phyloP scores from a whole-genome alignment of 441 rosid genomes.

The Omphalea diandra region DNA sequence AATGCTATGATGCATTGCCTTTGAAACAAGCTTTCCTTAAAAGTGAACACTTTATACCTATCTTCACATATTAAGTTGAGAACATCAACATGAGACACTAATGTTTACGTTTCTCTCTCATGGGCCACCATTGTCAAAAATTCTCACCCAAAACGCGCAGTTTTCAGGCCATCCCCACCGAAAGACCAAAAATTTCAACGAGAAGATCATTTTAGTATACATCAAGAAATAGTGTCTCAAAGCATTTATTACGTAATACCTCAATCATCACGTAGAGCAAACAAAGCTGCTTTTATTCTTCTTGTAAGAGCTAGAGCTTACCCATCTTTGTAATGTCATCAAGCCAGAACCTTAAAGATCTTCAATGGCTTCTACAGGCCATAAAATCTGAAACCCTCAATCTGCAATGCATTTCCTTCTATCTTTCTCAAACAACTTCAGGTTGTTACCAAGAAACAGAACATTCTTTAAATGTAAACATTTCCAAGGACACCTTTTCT shows the following conservation, averaged over 20 bases:
- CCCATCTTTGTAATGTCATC: conserved; percentile 45
- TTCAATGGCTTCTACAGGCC: conserved; percentile 66
- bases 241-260: neutral
- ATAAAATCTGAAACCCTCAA: conserved; percentile 50
- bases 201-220: neutral
- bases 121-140: conserved; percentile 17
- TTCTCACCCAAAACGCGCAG: conserved; percentile 11
- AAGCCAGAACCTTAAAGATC: conserved; percentile 49
- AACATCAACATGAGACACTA: conserved; percentile 22
- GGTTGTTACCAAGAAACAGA: conserved; percentile 67
- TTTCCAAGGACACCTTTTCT: conserved; percentile 40
- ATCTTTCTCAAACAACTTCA: conserved; percentile 50
- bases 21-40: neutral
- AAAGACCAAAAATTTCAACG: neutral
- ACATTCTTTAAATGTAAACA: conserved; percentile 57
- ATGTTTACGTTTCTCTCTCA: no score
- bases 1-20: neutral
- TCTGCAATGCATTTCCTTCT: conserved; percentile 63
- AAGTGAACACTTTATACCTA: no score
- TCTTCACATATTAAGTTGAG: conserved; percentile 30
- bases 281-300: neutral
- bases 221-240: neutral
- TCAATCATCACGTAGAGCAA: neutral
- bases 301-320: neutral
- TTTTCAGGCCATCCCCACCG: conserved; percentile 2